These are phyloP conservation scores for Trypanosoma melophagium DNA, from an alignment of 208 protist genomes.

Conservation along the genomic window DNA sequence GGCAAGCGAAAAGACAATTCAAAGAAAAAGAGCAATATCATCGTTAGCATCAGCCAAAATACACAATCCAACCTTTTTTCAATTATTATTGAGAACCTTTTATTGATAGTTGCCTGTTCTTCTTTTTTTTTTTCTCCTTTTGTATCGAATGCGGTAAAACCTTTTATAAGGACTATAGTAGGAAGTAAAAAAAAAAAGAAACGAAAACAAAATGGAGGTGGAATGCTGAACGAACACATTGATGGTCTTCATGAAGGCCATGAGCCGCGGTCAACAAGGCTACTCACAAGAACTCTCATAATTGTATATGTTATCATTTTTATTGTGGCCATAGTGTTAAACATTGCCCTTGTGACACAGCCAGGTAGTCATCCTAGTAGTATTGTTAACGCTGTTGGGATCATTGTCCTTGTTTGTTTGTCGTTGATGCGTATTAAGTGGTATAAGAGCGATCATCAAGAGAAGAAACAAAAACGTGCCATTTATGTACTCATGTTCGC, in stretches of 20 bases:
- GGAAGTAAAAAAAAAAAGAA: background rate
- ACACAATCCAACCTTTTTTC: background rate
- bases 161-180: background rate
- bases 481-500: background rate
- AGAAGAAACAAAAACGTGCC: background rate
- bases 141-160: background rate
- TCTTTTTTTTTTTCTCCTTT: slow-evolving; percentile 7
- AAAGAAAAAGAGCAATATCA: no score
- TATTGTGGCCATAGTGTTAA: background rate
- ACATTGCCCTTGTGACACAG: background rate
- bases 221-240: slow-evolving; percentile 3
- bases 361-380: background rate
- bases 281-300: background rate
- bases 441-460: background rate
- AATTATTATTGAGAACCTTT: slow-evolving; percentile 7
- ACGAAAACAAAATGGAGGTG: background rate
- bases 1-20: no score
- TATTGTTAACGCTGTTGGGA: background rate
- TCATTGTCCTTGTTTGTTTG: background rate
- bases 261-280: background rate
- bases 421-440: background rate
- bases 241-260: slow-evolving; percentile 15
- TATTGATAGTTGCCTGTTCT: background rate
- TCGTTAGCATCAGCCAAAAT: no score
- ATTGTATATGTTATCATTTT: background rate